phyloP scores from a whole-genome alignment of 2,329 filamentous ascomycete genomes.

The Annulohypoxylon truncatum region DNA sequence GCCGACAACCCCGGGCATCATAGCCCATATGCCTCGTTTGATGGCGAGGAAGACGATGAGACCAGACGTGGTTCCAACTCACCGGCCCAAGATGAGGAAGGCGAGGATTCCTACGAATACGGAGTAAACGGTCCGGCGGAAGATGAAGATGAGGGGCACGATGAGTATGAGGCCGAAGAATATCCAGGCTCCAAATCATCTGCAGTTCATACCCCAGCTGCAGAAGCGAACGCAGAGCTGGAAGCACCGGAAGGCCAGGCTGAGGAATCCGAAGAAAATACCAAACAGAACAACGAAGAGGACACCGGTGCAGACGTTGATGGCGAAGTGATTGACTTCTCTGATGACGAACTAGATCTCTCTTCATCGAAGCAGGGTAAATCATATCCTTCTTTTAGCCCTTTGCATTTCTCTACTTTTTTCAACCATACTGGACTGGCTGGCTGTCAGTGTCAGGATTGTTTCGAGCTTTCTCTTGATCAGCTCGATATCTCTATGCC shows the following conservation, averaged over 20 bases:
- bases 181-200: constrained; percentile 32
- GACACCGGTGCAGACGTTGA: constrained; percentile 11
- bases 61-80: neutral
- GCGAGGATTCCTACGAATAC: constrained; percentile 34
- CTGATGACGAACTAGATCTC: constrained; percentile 43
- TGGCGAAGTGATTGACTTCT: constrained; percentile 34
- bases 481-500: neutral
- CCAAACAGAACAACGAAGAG: constrained; percentile 18
- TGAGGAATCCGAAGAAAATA: constrained; percentile 11
- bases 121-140: constrained; percentile 32
- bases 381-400: constrained; percentile 21
- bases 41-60: constrained; percentile 35
- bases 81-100: constrained; percentile 32
- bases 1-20: constrained; percentile 17
- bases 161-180: constrained; percentile 41
- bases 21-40: constrained; percentile 26
- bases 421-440: constrained; percentile 9
- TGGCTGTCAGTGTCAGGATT: constrained; percentile 38
- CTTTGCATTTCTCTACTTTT: constrained; percentile 1
- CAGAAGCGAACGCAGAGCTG: constrained; percentile 12
- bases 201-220: constrained; percentile 9
- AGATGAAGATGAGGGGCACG: constrained; percentile 30
- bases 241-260: constrained; percentile 8
- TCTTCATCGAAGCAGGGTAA: constrained; percentile 48
- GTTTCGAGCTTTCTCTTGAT: constrained; percentile 32